A percentile compares a stretch with the other conserved stretches of the same genome.
Conservation (phyloP, 164 flowering plant species). For the Dillenia suffruticosa region DNA sequence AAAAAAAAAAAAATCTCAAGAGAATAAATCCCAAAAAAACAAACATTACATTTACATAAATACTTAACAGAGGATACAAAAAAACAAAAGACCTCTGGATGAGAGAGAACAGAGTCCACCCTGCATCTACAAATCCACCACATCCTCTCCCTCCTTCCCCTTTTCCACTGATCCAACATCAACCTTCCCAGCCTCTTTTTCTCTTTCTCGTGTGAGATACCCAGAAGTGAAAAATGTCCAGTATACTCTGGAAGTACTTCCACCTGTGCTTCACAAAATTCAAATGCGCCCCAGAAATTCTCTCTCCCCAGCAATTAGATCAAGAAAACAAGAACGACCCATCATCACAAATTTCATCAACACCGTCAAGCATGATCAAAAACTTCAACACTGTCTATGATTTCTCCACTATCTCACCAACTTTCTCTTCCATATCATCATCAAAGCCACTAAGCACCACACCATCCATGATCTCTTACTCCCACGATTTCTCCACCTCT, state of each 20-base stretch:
- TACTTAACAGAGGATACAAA: too few relatives aligned
- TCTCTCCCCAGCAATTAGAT: slow-evolving; percentile 4
- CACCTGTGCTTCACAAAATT: slow-evolving; percentile 47
- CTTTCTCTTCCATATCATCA: slow-evolving; percentile 3
- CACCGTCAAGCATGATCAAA: slow-evolving; percentile 24
- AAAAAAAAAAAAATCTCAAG: too few relatives aligned
- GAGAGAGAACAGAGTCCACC: too few relatives aligned
- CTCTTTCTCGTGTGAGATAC: neutral
- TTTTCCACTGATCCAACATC: neutral
- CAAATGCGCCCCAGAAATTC: slow-evolving; percentile 27
- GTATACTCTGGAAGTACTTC: slow-evolving; percentile 36
- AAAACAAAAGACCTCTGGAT: too few relatives aligned
- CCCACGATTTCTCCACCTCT: slow-evolving; percentile 14
- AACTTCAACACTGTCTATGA: slow-evolving; percentile 51
- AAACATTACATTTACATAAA: too few relatives aligned
- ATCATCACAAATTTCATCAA: slow-evolving; percentile 3
- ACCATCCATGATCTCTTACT: slow-evolving; percentile 9
- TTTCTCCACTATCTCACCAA: slow-evolving; percentile 10
- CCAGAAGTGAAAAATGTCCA: slow-evolving; percentile 23
- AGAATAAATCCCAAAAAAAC: too few relatives aligned
- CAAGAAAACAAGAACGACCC: neutral
- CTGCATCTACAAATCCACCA: neutral
- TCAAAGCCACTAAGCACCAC: slow-evolving; percentile 14
- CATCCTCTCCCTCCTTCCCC: neutral
- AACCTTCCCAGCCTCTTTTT: neutral